phyloP scores from a whole-genome alignment of 2,329 filamentous ascomycete genomes.

The Aspergillus quadrilineatus region DNA sequence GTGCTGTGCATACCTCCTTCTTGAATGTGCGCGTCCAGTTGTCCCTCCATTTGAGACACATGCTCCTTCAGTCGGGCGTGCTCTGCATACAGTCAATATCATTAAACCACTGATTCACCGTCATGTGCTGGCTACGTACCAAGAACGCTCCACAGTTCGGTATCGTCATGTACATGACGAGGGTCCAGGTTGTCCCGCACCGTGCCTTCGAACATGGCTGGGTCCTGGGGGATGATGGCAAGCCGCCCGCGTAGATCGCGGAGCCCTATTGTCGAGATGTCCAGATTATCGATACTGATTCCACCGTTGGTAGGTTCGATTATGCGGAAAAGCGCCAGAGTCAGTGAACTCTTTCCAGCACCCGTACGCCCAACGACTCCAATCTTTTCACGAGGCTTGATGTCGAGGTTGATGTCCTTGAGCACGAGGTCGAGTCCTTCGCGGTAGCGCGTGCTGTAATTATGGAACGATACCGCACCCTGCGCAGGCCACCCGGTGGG shows the following conservation, averaged over 20 bases:
- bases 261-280: slow-evolving; percentile 87
- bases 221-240: slow-evolving; percentile 97
- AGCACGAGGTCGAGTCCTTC: slow-evolving; percentile 86
- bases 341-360: slow-evolving; percentile 92
- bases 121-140: slow-evolving; percentile 57
- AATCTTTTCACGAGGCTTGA: slow-evolving; percentile 97
- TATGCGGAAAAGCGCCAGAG: slow-evolving; percentile 88
- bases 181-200: slow-evolving; percentile 95
- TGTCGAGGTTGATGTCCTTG: slow-evolving; percentile 86
- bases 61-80: slow-evolving; percentile 93
- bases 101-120: not conserved
- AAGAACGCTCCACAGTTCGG: slow-evolving; percentile 92
- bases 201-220: slow-evolving; percentile 89
- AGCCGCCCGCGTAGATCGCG: slow-evolving; percentile 83
- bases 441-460: slow-evolving; percentile 92
- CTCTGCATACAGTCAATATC: slow-evolving; percentile 56
- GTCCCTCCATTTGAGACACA: slow-evolving; percentile 79
- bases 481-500: slow-evolving; percentile 88
- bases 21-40: slow-evolving; percentile 83
- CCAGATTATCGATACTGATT: slow-evolving; percentile 82
- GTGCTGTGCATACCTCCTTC: slow-evolving; percentile 73
- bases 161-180: slow-evolving; percentile 91
- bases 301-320: slow-evolving; percentile 82
- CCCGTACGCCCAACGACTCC: slow-evolving; percentile 95
- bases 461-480: slow-evolving; percentile 84